Conservation (phyloP, 768 basidiomycete species). For the Lactarius psammicola region DNA sequence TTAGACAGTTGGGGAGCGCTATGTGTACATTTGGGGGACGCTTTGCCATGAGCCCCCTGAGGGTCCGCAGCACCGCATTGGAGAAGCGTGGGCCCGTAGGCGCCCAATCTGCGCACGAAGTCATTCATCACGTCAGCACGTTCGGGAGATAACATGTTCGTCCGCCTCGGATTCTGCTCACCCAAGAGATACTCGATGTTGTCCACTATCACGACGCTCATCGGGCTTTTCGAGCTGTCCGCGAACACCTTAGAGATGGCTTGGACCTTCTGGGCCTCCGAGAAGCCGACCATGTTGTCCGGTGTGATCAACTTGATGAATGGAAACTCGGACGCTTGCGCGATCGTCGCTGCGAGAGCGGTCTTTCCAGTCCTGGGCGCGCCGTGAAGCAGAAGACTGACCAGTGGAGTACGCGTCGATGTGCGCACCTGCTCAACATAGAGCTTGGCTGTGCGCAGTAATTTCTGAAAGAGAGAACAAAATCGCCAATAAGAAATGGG, state of each 20-base stretch:
- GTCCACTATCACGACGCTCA: conserved; percentile 93
- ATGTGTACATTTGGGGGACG: conserved; percentile 82
- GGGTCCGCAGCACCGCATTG: conserved; percentile 85
- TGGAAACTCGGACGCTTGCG: conserved; percentile 86
- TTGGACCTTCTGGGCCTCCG: conserved; percentile 90
- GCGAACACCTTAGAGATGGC: conserved; percentile 90
- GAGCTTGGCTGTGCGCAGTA: conserved; percentile 80
- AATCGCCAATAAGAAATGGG: neutral
- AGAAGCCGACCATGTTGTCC: conserved; percentile 94
- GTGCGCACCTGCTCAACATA: conserved; percentile 95
- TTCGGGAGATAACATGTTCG: neutral
- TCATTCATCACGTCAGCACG: neutral
- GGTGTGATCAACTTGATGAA: conserved; percentile 99
- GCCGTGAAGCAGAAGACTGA: conserved; percentile 89
- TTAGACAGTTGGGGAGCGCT: neutral
- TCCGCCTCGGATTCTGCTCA: conserved; percentile 37
- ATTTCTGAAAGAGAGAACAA: conserved; percentile 50
- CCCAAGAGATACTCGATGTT: conserved; percentile 90
- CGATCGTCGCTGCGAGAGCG: conserved; percentile 90
- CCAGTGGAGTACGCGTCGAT: conserved; percentile 88
- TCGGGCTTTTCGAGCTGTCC: conserved; percentile 95
- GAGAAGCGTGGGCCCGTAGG: conserved; percentile 95
- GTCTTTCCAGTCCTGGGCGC: conserved; percentile 94
- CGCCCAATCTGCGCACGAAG: conserved; percentile 72
- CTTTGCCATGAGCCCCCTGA: conserved; percentile 83